Conservation (phyloP, 345 rosid genomes). For the Eucalyptus urophylla region DNA sequence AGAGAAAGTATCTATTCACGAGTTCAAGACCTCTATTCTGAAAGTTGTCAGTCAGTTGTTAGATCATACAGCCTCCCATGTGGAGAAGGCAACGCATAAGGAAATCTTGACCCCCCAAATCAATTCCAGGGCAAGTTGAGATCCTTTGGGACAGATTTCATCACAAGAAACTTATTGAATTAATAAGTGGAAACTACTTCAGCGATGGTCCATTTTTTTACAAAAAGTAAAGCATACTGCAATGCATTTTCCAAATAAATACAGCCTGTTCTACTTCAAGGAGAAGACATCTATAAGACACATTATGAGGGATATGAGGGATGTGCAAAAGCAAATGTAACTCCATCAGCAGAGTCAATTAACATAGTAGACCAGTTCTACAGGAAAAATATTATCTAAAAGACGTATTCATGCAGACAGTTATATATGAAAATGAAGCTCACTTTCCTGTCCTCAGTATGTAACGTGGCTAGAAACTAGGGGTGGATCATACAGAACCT, state of each 20-base stretch:
- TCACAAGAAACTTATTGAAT: neutral
- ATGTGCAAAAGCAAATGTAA: neutral
- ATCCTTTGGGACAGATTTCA: neutral
- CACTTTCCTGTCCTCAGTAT: neutral
- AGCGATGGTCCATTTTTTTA: neutral
- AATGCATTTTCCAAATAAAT: neutral
- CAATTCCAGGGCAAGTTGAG: neutral
- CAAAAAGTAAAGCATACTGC: neutral
- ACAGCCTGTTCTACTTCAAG: neutral
- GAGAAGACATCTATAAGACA: neutral
- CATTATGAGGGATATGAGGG: neutral
- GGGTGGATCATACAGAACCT: neutral
- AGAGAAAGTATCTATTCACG: neutral
- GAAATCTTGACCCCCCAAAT: neutral
- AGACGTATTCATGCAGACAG: neutral
- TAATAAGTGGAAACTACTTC: neutral
- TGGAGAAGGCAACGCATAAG: neutral
- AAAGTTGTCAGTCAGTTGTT: neutral
- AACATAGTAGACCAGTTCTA: neutral
- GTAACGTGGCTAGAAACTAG: neutral
- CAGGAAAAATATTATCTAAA: neutral
- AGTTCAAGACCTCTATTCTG: neutral
- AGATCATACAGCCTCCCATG: neutral
- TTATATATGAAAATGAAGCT: neutral
- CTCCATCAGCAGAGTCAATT: neutral